Evolutionary conservation across 2,329 filamentous ascomycete species (phyloP), one percentile per base, ranked within the genome.

Genomic region (Sporothrix pallida): DNA sequence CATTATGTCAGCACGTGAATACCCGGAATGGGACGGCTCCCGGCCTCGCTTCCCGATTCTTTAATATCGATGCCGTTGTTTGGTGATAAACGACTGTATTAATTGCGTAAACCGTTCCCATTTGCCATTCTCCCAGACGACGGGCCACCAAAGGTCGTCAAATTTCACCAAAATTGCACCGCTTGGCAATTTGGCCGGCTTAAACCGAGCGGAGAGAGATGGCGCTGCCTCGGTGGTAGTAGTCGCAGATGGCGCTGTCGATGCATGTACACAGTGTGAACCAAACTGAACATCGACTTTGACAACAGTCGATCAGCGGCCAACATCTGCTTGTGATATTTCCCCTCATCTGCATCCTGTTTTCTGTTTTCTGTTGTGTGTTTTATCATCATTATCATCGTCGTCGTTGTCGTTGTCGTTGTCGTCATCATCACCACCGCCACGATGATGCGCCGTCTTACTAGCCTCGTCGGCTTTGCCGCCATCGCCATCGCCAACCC

Each of bases 131-230:
- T 63, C 37, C 60, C 60, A 20, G 17, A 63, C 7, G 9, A 44
- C 60, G 60, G 60, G 37, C 10, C 56, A 63, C 52, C 3, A 56
- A 13, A 12, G 8, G 4, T 23, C 13, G 5, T 15, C n/a, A 23
- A 37, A 37, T 37, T 37, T 37, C 2, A 37, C 31, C 31, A 37
- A 37, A 37, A 37, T 37, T 37, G 31, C 31, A 37, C 31, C 52
- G 7, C 26, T 69, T 42, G 65, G 67, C 26, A 54, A 56, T 69
- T 56, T 69, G 23, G 63, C 67, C 50, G 48, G 50, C 31, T 56
- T 15, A 54, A 44, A 46, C 31, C 60, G 17, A 44, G 60, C 23
- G 56, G 56, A 31, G 56, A 23, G 2, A 13, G 56, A 15, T 58
- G 56, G 8, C 23, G 23, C 23, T 15, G 9, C 31, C 31, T 31